Evolutionary conservation across 345 rosid genomes (phyloP), one percentile per base, ranked within the genome.

Genomic region (Populus davidiana): DNA sequence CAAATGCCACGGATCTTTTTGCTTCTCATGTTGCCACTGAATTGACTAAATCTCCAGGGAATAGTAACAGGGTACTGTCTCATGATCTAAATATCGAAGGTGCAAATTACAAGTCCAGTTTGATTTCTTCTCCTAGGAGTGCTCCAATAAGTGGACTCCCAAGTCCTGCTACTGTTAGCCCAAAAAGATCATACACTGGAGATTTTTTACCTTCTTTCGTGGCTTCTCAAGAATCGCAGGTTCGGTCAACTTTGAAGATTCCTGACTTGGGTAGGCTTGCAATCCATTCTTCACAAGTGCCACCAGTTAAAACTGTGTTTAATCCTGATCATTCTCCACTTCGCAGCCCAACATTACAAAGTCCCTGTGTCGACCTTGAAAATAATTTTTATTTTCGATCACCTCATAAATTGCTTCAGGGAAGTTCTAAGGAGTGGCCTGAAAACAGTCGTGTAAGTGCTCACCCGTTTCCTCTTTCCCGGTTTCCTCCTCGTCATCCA

Each of bases 401-500:
- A n/a, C 79, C 61, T 52, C 79, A 44, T 67, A 82, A 78, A 71
- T 74, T 83, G 66, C 33, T 62, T 73, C 47, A 71, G 14, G 84
- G 84, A 67, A 75, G 73, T 50, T 76, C 70, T n/a, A 82, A 74
- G 70, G 75, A 71, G 47, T 43, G 76, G 81, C 84, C 78, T 27
- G 90, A 87, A 76, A 69, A 47, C 71, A 74, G 62, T 76, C 77
- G 38, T 77, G 63, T 73, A 27, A 81, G 77, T 80, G 85, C 93
- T 47, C 90, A 90, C 56, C 93, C 92, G 6, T 73, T 90, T 77
- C 96, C 96, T 33, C 91, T 90, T 70, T 93, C 93, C 67, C 96
- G 88, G 78, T 93, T 93, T 27, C 91, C 88, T 70, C 96, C 92
- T 71, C 93, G 91, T 47, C 90, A 90, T 56, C 93, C 92, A 5